phyloP scores from a whole-genome alignment of 2,329 filamentous ascomycete genomes.

The Scorias spongiosa region DNA sequence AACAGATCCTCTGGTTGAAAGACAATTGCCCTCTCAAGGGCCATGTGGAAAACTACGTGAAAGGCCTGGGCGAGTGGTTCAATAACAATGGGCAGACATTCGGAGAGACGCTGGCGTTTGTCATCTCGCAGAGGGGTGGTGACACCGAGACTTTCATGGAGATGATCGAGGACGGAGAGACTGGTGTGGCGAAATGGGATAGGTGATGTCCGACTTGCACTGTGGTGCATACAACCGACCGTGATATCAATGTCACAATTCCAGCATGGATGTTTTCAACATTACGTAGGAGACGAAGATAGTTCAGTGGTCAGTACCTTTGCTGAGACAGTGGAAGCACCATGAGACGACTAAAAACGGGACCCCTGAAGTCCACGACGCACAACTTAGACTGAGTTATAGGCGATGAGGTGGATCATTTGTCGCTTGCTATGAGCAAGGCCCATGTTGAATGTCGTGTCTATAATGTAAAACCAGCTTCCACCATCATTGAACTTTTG shows the following conservation, averaged over 20 bases:
- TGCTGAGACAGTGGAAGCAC: too few relatives aligned
- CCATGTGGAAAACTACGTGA: conserved; percentile 41
- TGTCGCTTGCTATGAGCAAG: conserved; percentile 1
- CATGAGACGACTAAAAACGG: too few relatives aligned
- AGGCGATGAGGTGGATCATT: not conserved
- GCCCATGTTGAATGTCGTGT: not conserved
- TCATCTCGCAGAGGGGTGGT: conserved; percentile 39
- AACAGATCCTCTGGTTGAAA: conserved; percentile 42
- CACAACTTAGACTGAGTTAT: too few relatives aligned
- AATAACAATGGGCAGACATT: conserved; percentile 49
- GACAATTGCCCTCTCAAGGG: conserved; percentile 41
- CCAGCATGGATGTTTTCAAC: too few relatives aligned
- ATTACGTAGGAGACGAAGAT: too few relatives aligned
- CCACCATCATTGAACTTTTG: too few relatives aligned
- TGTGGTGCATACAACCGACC: too few relatives aligned
- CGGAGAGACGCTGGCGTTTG: conserved; percentile 41
- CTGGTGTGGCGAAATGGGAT: conserved; percentile 39
- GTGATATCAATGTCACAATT: too few relatives aligned
- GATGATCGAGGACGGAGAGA: conserved; percentile 52
- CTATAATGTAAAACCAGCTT: too few relatives aligned
- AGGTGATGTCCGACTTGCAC: too few relatives aligned
- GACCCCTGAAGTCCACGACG: too few relatives aligned
- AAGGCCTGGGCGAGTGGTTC: conserved; percentile 43
- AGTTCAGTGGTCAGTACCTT: too few relatives aligned
- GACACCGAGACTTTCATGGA: conserved; percentile 43